Base-by-base conservation (phyloP, 371 early-diverging fungal species). In the Mucor piriformis region DNA sequence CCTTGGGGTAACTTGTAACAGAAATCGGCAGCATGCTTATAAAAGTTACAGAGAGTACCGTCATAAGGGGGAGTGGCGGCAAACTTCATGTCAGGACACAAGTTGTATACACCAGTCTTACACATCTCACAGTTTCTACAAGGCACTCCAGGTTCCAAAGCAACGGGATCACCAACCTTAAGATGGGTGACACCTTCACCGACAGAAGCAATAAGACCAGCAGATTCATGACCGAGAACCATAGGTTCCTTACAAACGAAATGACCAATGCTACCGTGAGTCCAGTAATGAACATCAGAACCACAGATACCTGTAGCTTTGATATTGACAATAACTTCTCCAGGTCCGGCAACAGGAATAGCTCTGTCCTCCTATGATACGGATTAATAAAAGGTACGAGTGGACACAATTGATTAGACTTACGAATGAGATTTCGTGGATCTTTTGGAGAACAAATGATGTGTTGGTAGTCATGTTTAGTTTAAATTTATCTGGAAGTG, bases 221-320 rank as follows among this genome's bases (percentile, higher is more conserved):
- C 76, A 18, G 90, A 87, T 70, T 91, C 91, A 64, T 93, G 93
- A 23, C 94, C 93, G 16, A 86, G 77, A n/a, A 92, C 82, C 66
- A 86, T 84, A 11, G 92, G 92, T 10, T 52, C 67, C 23, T 75
- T 62, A 16, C 73, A 46, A 20, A 71, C 57, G 43, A 81, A 81
- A 35, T 70, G 64, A 21, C 81, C 81, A 62, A 81, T 76, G 33
- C 70, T 67, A 32, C 81, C 81, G 35, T 77, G 76, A 4, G 65
- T 68, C 77, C 77, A 81, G 60, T 81, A 81, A 54, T 81, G 81
- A 10, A 81, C 76, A 51, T 81, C 81, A 6, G 76, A 76, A 6
- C 81, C 81, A 51, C 81, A 81, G 37, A 81, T 81, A 35, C 81
- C 81, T 13, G 81, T 81, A 6, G 70, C 76, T 50, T 74, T 73